A percentile compares a stretch with the other conserved stretches of the same genome.
These are phyloP conservation scores for Pichia exigua DNA, from an alignment of 805 yeast species.

Conservation along the genomic window DNA sequence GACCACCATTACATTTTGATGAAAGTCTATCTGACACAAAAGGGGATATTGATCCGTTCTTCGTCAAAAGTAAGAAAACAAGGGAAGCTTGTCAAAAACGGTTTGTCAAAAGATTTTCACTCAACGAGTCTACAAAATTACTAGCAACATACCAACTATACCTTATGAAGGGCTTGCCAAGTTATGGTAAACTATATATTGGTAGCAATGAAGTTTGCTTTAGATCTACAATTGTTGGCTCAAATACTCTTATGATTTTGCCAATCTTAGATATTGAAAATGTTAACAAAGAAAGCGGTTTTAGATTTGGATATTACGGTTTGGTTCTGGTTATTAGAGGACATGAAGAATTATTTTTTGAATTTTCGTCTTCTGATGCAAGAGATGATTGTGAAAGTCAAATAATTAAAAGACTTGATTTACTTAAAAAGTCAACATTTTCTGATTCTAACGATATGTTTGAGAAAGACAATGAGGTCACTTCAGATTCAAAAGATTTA, in stretches of 20 bases:
- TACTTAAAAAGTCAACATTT: slow-evolving; percentile 18
- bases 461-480: slow-evolving; percentile 4
- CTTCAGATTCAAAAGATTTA: slow-evolving; percentile 24
- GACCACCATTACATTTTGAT: slow-evolving; percentile 45
- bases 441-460: neutral
- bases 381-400: slow-evolving; percentile 68
- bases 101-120: slow-evolving; percentile 52
- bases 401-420: slow-evolving; percentile 44
- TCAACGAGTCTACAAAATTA: slow-evolving; percentile 43
- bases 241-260: slow-evolving; percentile 70
- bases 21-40: slow-evolving; percentile 30
- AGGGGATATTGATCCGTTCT: slow-evolving; percentile 42
- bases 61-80: slow-evolving; percentile 36
- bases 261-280: slow-evolving; percentile 70
- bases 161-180: slow-evolving; percentile 62
- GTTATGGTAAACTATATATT: slow-evolving; percentile 76
- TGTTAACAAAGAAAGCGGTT: slow-evolving; percentile 59
- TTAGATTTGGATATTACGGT: slow-evolving; percentile 63
- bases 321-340: slow-evolving; percentile 64
- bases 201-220: slow-evolving; percentile 69
- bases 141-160: slow-evolving; percentile 66
- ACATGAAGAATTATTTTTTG: slow-evolving; percentile 69
- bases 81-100: slow-evolving; percentile 23
- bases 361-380: slow-evolving; percentile 54
- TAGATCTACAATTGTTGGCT: slow-evolving; percentile 70